phyloP scores from a whole-genome alignment of 352 stramenopile species.

The Pythium oligandrum region DNA sequence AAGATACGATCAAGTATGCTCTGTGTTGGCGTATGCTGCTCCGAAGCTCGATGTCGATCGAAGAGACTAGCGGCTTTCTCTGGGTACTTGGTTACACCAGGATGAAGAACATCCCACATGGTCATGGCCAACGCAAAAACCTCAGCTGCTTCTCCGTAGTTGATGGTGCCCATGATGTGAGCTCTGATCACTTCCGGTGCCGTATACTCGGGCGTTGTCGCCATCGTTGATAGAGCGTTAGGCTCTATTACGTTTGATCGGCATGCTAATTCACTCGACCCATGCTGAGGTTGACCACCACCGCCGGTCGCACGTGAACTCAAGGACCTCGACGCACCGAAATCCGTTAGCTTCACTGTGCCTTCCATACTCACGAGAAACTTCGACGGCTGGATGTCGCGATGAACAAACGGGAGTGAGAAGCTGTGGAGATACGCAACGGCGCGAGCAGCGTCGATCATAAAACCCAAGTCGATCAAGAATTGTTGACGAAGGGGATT shows the following conservation, averaged over 20 bases:
- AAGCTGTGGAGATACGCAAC: conserved; percentile 75
- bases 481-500: conserved; percentile 41
- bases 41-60: no score
- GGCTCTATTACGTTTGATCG: no score
- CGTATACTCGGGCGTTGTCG: conserved; percentile 42
- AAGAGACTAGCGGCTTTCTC: conserved; percentile 10
- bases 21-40: no score
- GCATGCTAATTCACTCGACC: no score
- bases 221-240: no score
- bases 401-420: conserved; percentile 59
- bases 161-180: conserved; percentile 10
- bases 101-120: conserved; percentile 32
- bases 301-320: conserved; percentile 9
- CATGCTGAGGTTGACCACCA: conserved; percentile 7
- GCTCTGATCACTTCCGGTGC: conserved; percentile 42
- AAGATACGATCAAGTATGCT: no score
- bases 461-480: no score
- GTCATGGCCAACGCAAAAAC: conserved; percentile 45
- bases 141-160: conserved; percentile 39
- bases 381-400: conserved; percentile 75
- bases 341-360: no score
- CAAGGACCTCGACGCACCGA: conserved; percentile 39
- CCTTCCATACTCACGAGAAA: conserved; percentile 64
- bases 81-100: conserved; percentile 40
- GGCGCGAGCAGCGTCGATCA: conserved; percentile 57